A percentile compares a stretch with the other conserved stretches of the same genome.
These are phyloP conservation scores for Eimeria tenella DNA, from an alignment of 169 alveolate genomes.

Conservation along the genomic window DNA sequence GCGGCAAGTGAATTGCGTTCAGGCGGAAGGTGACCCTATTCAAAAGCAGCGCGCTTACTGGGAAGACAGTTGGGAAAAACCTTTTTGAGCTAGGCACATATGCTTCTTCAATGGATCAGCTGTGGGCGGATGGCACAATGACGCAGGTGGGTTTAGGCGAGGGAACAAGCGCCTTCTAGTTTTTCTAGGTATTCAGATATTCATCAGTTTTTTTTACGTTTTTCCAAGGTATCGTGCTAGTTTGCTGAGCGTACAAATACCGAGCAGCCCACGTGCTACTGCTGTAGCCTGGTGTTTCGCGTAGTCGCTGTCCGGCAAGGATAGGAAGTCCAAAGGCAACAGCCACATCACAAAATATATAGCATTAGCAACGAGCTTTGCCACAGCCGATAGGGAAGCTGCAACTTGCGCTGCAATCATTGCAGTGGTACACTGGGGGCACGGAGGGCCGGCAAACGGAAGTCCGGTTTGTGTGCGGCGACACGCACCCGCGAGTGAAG, in stretches of 20 bases:
- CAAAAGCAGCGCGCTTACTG: slow-evolving; percentile 47
- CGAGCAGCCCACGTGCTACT: no score
- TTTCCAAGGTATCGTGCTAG: background rate
- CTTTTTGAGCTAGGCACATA: slow-evolving; percentile 75
- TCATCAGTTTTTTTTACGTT: background rate
- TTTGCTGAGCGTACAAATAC: no score
- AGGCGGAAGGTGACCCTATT: slow-evolving; percentile 69
- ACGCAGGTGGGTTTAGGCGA: slow-evolving; percentile 42
- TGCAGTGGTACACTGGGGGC: slow-evolving; percentile 66
- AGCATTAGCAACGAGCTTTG: no score
- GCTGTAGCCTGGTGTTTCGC: no score
- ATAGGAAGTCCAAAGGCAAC: no score
- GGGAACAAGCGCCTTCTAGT: background rate
- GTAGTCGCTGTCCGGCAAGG: no score
- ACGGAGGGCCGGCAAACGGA: slow-evolving; percentile 78
- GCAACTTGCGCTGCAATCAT: background rate
- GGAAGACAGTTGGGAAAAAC: slow-evolving; percentile 70
- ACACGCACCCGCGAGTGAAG: slow-evolving; percentile 58
- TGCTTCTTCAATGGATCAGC: slow-evolving; percentile 65
- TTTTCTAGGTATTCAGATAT: background rate
- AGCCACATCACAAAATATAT: no score
- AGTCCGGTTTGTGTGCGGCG: slow-evolving; percentile 71
- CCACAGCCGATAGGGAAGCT: background rate
- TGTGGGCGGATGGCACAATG: slow-evolving; percentile 77
- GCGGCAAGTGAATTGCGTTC: background rate